phyloP scores from a whole-genome alignment of 2,329 filamentous ascomycete genomes.

The Cladosporium halotolerans region DNA sequence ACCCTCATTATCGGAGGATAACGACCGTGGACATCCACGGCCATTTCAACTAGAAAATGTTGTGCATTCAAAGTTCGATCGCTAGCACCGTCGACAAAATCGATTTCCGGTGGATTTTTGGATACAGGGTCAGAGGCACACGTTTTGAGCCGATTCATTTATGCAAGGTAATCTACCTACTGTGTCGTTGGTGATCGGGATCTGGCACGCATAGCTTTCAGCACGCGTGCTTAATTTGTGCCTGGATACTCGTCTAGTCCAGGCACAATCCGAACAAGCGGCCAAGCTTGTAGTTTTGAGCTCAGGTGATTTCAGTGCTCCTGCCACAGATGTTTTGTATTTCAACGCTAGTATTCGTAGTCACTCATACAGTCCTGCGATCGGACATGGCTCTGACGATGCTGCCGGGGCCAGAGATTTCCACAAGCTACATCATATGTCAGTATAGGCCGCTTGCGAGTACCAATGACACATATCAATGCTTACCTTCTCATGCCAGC shows the following conservation, averaged over 20 bases:
- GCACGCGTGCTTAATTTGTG: neutral
- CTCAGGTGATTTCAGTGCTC: neutral
- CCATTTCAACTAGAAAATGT: neutral
- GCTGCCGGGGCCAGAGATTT: conserved; percentile 80
- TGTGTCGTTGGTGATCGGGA: neutral
- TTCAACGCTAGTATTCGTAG: neutral
- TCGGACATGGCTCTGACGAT: conserved; percentile 96
- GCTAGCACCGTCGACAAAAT: neutral
- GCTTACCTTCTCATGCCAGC: conserved; percentile 87
- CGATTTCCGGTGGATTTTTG: neutral
- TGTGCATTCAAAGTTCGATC: neutral
- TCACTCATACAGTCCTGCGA: conserved; percentile 71
- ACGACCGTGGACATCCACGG: too few relatives aligned
- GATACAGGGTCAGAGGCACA: too few relatives aligned
- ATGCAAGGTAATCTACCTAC: neutral
- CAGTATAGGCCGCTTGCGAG: conserved; percentile 10
- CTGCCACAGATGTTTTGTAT: neutral
- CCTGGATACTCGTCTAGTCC: neutral
- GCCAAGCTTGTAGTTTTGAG: neutral
- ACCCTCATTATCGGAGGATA: too few relatives aligned
- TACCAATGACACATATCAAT: neutral
- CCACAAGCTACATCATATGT: conserved; percentile 56
- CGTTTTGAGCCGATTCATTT: neutral
- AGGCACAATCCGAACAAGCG: neutral
- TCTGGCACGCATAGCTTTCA: neutral